phyloP scores from a whole-genome alignment of 2,329 filamentous ascomycete species.

The Juglanconis juglandina region DNA sequence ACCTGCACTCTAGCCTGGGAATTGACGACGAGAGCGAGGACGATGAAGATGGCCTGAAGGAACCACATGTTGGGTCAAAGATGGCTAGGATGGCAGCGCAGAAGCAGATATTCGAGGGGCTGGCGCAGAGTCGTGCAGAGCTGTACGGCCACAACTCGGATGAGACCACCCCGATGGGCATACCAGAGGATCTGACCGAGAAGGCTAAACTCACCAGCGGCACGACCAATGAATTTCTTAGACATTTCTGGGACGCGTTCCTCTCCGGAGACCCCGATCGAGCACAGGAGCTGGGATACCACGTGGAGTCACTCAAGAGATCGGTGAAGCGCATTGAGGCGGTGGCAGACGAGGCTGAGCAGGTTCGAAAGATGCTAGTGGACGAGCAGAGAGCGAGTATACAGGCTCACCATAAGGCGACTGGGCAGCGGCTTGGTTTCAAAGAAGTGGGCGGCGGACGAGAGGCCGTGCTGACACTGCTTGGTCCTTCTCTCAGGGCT shows the following conservation, averaged over 20 bases:
- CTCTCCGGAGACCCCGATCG: conserved; percentile 81
- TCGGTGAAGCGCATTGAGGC: conserved; percentile 76
- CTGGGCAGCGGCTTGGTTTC: conserved; percentile 69
- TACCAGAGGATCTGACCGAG: conserved; percentile 54
- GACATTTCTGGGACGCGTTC: conserved; percentile 94
- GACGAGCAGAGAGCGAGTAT: conserved; percentile 67
- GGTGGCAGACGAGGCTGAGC: conserved; percentile 77
- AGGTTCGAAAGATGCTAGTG: conserved; percentile 65
- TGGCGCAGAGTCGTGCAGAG: conserved; percentile 59
- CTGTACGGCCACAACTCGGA: conserved; percentile 49
- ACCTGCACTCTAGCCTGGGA: conserved; percentile 63
- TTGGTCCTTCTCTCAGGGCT: conserved; percentile 70
- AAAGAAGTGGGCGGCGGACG: conserved; percentile 72
- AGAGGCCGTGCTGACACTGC: conserved; percentile 70
- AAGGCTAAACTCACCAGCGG: conserved; percentile 72
- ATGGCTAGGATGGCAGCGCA: conserved; percentile 62
- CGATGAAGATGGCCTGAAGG: conserved; percentile 52
- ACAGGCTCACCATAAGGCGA: conserved; percentile 65
- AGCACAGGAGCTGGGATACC: conserved; percentile 73
- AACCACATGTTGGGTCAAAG: conserved; percentile 65
- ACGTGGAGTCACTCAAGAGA: conserved; percentile 76
- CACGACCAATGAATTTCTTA: conserved; percentile 91
- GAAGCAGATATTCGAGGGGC: conserved; percentile 62
- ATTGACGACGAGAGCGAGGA: conserved; percentile 69
- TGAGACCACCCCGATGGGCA: conserved; percentile 50